Conservation (phyloP, 2,329 filamentous ascomycete species). For the Epichloe elymi region DNA sequence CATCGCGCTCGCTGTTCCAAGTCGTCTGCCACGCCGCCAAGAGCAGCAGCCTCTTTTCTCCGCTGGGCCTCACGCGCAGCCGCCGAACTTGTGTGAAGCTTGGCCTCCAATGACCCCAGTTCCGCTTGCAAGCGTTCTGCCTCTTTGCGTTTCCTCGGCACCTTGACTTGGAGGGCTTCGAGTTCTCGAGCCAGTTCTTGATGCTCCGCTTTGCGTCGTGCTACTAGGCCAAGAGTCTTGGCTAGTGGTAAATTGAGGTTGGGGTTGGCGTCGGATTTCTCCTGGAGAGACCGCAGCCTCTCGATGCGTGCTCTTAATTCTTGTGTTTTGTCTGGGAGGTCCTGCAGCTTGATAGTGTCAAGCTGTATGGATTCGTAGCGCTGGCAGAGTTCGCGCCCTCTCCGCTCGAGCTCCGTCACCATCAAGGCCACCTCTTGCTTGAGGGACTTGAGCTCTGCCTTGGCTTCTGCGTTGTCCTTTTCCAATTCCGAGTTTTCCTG, state of each 20-base stretch:
- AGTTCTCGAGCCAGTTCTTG: constrained; percentile 49
- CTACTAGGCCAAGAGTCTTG: constrained; percentile 41
- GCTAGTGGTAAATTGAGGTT: constrained; percentile 42
- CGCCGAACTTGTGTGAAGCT: constrained; percentile 48
- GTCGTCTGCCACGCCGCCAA: constrained; percentile 57
- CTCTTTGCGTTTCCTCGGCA: constrained; percentile 54
- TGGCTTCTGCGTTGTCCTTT: constrained; percentile 51
- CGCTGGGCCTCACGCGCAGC: constrained; percentile 59
- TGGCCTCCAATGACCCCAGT: constrained; percentile 53
- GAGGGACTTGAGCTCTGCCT: constrained; percentile 62
- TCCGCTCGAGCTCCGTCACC: constrained; percentile 57
- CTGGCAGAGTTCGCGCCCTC: constrained; percentile 43
- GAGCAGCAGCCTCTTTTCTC: constrained; percentile 54
- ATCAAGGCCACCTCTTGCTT: constrained; percentile 68
- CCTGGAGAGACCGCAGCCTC: constrained; percentile 29
- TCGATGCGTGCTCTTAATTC: constrained; percentile 35
- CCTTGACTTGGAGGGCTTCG: constrained; percentile 46
- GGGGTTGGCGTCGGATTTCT: constrained; percentile 21
- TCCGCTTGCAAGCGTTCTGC: constrained; percentile 55
- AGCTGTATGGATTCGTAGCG: constrained; percentile 37
- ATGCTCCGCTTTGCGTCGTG: constrained; percentile 35
- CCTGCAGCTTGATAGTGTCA: constrained; percentile 34
- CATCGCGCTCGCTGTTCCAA: constrained; percentile 64
- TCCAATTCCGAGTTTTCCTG: constrained; percentile 74
- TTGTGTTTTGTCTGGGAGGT: constrained; percentile 36